phyloP scores from a whole-genome alignment of 768 basidiomycete species.

The Pisolithus albus region DNA sequence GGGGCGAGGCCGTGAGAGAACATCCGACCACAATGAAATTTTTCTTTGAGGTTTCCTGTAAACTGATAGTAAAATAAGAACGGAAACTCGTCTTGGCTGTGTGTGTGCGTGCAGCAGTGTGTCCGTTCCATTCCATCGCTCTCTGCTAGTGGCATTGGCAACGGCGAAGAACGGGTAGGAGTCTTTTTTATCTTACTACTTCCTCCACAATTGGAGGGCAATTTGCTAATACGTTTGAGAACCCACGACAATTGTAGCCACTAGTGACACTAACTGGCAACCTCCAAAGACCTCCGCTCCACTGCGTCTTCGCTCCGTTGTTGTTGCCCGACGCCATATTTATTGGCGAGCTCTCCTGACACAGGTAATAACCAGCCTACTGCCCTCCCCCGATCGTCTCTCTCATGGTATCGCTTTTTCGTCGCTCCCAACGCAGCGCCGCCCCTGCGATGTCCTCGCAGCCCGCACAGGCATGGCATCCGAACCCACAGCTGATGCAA shows the following conservation, averaged over 20 bases:
- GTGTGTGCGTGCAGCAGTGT: too few relatives aligned
- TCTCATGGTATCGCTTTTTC: constrained; percentile 4
- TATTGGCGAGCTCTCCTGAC: not conserved
- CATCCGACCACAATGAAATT: too few relatives aligned
- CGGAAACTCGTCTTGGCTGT: too few relatives aligned
- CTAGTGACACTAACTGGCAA: too few relatives aligned
- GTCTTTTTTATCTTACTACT: not conserved
- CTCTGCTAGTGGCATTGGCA: not conserved
- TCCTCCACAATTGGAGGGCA: not conserved
- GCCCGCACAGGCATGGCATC: constrained; percentile 24
- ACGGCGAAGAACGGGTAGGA: not conserved
- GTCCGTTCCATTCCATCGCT: too few relatives aligned
- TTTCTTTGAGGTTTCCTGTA: not conserved
- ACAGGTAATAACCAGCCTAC: not conserved
- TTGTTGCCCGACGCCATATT: not conserved
- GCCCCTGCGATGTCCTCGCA: constrained; percentile 18
- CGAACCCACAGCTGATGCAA: constrained; percentile 29
- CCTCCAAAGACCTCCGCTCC: not conserved
- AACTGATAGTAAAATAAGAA: too few relatives aligned
- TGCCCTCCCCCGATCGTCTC: constrained; percentile 1
- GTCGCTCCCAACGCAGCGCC: not conserved
- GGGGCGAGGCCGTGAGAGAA: too few relatives aligned
- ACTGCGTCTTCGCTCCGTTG: not conserved
- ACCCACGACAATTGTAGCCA: not conserved
- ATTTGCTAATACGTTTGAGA: too few relatives aligned